Conservation (phyloP, 495 filamentous ascomycete genomes). For the Penicillium salamii region DNA sequence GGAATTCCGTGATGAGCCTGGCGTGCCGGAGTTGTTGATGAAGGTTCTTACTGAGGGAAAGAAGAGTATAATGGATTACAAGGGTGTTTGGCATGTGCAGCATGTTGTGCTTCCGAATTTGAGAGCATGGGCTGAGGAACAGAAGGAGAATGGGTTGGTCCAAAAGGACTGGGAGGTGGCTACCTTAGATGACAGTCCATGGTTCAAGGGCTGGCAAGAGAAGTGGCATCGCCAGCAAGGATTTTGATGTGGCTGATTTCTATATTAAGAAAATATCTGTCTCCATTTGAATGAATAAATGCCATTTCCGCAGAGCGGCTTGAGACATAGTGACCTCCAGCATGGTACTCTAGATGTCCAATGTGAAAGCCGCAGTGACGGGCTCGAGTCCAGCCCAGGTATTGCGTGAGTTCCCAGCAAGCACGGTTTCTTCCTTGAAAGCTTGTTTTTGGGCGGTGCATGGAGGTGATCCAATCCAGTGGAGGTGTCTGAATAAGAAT, state of each 20-base stretch:
- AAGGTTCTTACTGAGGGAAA: conserved; percentile 74
- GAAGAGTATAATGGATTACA: conserved; percentile 74
- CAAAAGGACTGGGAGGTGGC: conserved; percentile 63
- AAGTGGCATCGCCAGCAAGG: conserved; percentile 82
- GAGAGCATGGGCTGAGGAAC: conserved; percentile 66
- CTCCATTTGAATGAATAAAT: not conserved
- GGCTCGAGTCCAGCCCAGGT: too few species aligned
- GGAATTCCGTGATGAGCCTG: conserved; percentile 72
- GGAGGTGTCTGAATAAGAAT: too few species aligned
- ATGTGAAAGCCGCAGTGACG: too few species aligned
- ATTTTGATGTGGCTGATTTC: conserved; percentile 36
- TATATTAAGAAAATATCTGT: not conserved
- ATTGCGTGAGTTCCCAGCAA: too few species aligned
- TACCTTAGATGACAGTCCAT: conserved; percentile 81
- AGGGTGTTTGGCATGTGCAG: conserved; percentile 81
- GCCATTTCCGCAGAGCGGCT: too few species aligned
- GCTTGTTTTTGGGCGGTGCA: too few species aligned
- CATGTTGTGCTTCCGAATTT: conserved; percentile 69
- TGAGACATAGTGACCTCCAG: too few species aligned
- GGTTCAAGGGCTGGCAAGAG: conserved; percentile 77
- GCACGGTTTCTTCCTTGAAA: too few species aligned
- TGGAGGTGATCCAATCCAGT: too few species aligned
- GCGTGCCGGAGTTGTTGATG: conserved; percentile 63
- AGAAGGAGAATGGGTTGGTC: conserved; percentile 61
- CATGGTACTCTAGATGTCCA: too few species aligned